A percentile compares a stretch with the other conserved stretches of the same genome.
Conservation (phyloP, 2,329 filamentous ascomycete genomes). For the Alternaria sp. region DNA sequence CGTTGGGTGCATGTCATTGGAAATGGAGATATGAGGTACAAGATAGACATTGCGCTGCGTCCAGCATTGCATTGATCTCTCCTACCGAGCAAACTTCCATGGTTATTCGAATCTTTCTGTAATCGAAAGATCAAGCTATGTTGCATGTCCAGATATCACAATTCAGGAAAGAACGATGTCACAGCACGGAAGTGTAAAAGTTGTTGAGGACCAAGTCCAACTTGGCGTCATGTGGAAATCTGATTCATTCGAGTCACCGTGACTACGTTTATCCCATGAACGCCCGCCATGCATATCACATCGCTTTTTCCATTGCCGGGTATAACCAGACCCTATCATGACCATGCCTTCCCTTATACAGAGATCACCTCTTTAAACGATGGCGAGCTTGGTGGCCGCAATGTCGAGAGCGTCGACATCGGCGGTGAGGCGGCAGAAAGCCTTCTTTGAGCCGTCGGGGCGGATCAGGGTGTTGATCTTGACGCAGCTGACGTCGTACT, state of each 20-base stretch:
- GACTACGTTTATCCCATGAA: conserved; percentile 47
- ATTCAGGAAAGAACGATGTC: neutral
- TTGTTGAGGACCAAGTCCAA: conserved; percentile 9
- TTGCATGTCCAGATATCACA: neutral
- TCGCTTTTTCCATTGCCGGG: conserved; percentile 43
- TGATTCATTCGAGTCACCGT: conserved; percentile 46
- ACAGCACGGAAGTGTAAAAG: neutral
- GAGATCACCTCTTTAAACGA: conserved; percentile 72
- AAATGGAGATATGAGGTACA: neutral
- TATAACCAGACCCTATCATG: conserved; percentile 40
- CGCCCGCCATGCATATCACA: conserved; percentile 46
- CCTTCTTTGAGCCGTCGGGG: conserved; percentile 98
- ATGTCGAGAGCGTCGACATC: conserved; percentile 99
- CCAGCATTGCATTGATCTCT: neutral
- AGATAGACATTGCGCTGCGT: neutral
- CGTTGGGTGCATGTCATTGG: neutral
- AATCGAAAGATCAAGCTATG: neutral
- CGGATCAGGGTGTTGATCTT: conserved; percentile 99
- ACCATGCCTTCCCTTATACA: conserved; percentile 28
- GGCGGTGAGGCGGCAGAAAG: conserved; percentile 90
- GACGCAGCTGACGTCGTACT: conserved; percentile 96
- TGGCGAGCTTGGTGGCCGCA: conserved; percentile 96
- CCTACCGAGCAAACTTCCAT: neutral
- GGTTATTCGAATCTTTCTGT: neutral
- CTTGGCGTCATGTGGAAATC: conserved; percentile 41